phyloP scores from a whole-genome alignment of 345 rosid genomes.

The Moringa oleifera region DNA sequence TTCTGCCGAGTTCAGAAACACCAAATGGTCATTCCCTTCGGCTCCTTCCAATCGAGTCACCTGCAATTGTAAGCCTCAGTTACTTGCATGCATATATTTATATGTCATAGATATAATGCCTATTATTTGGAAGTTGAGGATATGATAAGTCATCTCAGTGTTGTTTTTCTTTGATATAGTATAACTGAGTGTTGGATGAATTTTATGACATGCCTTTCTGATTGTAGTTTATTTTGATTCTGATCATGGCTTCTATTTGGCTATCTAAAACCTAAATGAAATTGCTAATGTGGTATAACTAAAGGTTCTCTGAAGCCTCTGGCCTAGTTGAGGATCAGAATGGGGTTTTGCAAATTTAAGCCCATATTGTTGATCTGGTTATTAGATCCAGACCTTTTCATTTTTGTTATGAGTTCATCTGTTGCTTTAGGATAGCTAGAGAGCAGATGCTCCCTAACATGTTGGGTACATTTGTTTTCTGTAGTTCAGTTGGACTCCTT shows the following conservation, averaged over 20 bases:
- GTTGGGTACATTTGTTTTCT: neutral
- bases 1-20: conserved; percentile 44
- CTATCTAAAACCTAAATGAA: neutral
- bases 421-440: no score
- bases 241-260: neutral
- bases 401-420: no score
- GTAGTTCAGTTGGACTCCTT: neutral
- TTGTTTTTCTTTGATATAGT: no score
- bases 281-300: neutral
- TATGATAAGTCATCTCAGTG: no score
- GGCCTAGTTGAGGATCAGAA: no score
- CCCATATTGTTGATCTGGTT: no score
- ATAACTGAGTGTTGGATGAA: neutral
- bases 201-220: neutral
- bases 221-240: neutral
- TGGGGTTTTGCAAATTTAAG: no score
- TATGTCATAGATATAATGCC: neutral
- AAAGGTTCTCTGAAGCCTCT: no score
- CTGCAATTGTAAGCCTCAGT: conserved; percentile 51
- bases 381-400: no score
- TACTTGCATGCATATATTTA: neutral
- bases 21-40: conserved; percentile 85
- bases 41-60: conserved; percentile 69
- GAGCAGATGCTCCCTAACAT: neutral
- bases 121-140: neutral